Evolutionary conservation across 306 rosid genomes (phyloP).

Genomic region (Begonia masoniana): DNA sequence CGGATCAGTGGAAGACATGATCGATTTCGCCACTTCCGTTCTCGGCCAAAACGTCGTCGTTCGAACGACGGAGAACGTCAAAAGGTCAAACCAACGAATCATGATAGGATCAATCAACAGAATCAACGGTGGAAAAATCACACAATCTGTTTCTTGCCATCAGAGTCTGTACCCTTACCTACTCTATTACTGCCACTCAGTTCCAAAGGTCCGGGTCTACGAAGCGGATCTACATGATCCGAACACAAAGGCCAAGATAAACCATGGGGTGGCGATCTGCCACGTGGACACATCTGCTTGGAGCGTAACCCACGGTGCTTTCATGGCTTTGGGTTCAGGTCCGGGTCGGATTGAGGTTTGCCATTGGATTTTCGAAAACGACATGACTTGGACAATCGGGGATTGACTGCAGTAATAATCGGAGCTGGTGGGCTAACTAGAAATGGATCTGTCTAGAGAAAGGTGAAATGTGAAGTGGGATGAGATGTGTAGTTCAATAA

Average conservation of each 20-base stretch:
- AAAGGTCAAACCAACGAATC: constrained; percentile 48
- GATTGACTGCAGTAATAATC: constrained; percentile 18
- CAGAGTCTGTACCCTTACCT: constrained; percentile 87
- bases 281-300: constrained; percentile 83
- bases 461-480: too few species aligned
- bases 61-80: constrained; percentile 44
- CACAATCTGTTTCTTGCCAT: constrained; percentile 88
- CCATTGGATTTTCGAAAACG: constrained; percentile 95
- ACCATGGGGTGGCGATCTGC: constrained; percentile 79
- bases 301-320: constrained; percentile 86
- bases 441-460: too few species aligned
- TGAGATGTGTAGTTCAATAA: too few species aligned
- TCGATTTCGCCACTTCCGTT: constrained; percentile 72
- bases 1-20: constrained; percentile 78
- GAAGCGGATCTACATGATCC: constrained; percentile 73
- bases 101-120: constrained; percentile 49
- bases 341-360: constrained; percentile 95
- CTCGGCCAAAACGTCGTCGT: constrained; percentile 63
- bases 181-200: constrained; percentile 88
- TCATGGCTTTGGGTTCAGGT: constrained; percentile 55
- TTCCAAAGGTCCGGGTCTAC: constrained; percentile 91
- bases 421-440: too few species aligned
- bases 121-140: constrained; percentile 67
- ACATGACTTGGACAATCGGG: constrained; percentile 74
- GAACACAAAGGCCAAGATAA: constrained; percentile 38